Percentiles rank a stretch among this genome's conserved stretches.
phyloP scores from a whole-genome alignment of 495 filamentous ascomycete species.

The Amniculicola lignicola region DNA sequence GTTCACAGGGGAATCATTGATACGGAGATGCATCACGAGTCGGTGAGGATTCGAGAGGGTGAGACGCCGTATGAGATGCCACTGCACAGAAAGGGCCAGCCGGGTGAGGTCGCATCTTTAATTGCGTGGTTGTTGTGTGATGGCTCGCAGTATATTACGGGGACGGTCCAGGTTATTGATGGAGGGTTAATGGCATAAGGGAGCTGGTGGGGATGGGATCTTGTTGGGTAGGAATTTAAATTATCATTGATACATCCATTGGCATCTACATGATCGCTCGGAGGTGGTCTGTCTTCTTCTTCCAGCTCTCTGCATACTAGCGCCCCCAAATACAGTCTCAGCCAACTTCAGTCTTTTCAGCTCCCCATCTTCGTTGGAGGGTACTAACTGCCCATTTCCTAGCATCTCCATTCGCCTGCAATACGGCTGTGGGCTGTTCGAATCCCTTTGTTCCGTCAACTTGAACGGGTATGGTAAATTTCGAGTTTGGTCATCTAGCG shows the following conservation, averaged over 20 bases:
- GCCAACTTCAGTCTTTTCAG: neutral
- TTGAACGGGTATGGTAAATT: slow-evolving; percentile 8
- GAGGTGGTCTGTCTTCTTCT: neutral
- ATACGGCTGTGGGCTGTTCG: slow-evolving; percentile 1
- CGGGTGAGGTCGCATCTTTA: slow-evolving; percentile 52
- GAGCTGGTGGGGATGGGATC: neutral
- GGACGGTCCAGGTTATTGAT: slow-evolving; percentile 46
- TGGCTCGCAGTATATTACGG: slow-evolving; percentile 55
- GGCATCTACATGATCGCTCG: slow-evolving; percentile 2
- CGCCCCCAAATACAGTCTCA: neutral
- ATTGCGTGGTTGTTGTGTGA: slow-evolving; percentile 58
- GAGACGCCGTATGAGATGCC: slow-evolving; percentile 39
- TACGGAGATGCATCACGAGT: slow-evolving; percentile 53
- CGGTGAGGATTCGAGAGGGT: slow-evolving; percentile 32
- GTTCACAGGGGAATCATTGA: slow-evolving; percentile 51
- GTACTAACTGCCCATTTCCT: neutral
- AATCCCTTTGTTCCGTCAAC: slow-evolving; percentile 6
- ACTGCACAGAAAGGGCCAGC: slow-evolving; percentile 47
- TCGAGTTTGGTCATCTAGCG: neutral
- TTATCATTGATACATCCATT: slow-evolving; percentile 13
- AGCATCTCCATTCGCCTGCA: neutral
- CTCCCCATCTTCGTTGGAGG: neutral
- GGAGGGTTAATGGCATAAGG: slow-evolving; percentile 27
- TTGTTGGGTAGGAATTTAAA: neutral
- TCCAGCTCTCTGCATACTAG: neutral